A percentile compares a stretch with the other conserved stretches of the same genome.
Conservation (phyloP, 2,329 filamentous ascomycete species). For the Trichoderma sp. region DNA sequence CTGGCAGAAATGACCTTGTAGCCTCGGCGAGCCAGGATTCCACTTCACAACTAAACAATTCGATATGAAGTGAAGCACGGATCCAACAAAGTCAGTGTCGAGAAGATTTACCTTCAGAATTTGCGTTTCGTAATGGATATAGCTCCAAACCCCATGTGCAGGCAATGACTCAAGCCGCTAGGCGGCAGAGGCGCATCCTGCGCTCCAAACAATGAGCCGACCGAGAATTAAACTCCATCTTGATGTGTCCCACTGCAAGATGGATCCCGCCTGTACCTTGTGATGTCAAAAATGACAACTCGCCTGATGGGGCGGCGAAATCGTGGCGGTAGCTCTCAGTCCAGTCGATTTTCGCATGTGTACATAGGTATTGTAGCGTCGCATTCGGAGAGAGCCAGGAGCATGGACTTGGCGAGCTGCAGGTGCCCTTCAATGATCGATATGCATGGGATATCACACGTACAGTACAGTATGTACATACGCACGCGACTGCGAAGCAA, state of each 20-base stretch:
- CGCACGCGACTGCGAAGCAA: conserved; percentile 14
- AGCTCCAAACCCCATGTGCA: conserved; percentile 9
- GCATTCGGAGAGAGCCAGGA: conserved; percentile 3
- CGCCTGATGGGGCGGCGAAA: conserved; percentile 7
- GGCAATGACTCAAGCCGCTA: conserved; percentile 16
- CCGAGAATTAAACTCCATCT: conserved; percentile 5
- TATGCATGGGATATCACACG: neutral
- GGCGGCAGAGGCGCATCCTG: conserved; percentile 24
- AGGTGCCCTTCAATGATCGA: conserved; percentile 11
- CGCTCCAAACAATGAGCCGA: neutral
- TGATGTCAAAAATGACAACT: conserved; percentile 23
- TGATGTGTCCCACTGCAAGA: conserved; percentile 14
- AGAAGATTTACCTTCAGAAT: neutral
- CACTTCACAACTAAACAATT: neutral
- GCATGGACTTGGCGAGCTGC: conserved; percentile 8
- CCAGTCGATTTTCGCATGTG: neutral
- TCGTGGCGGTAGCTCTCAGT: neutral
- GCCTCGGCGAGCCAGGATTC: neutral
- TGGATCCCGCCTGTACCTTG: conserved; percentile 14
- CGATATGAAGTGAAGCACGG: too few relatives aligned
- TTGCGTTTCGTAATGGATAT: conserved; percentile 23
- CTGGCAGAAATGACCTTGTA: neutral
- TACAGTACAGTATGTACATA: neutral
- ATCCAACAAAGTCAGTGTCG: too few relatives aligned
- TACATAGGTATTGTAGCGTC: neutral